Base-by-base conservation (phyloP, 192 early-diverging fungal genomes). In the Geranomyces variabilis region DNA sequence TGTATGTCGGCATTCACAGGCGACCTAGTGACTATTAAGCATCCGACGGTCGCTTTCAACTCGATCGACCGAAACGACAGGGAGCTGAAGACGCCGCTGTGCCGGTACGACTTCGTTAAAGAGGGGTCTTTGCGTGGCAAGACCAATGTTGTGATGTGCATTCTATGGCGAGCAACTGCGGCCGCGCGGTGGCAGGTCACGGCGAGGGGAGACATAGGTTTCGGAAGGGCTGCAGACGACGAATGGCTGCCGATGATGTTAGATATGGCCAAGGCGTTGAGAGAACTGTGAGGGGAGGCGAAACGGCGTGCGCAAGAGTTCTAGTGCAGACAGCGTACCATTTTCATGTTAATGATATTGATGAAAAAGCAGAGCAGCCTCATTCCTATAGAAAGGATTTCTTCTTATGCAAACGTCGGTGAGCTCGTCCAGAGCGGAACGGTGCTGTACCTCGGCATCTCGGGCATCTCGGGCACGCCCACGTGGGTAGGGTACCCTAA, bases 71-170 rank as follows among this genome's bases (percentile, higher is more conserved):
- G 41, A 12, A 28, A 36, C 8, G 33, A 62, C 13, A 7, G 22
- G 7, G 33, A 26, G 28, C 12, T 13, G 13, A 62, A 12, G 12
- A 36, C 63, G 60, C 67, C 69, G 61, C 51, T 78, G 9, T 78
- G 76, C 57, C 64, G 29, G 48, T 78, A 78, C 49, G 28, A 62
- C 28, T 78, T 78, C 51, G 60, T 64, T 43, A 6, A 22, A 12
- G 12, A 8, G 10, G 71, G 51, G 43, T 26, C 15, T 2, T 47
- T 68, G 29, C 67, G 76, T 15, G 28, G 12, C 0, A 73, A 74
- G 26, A 78, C 70, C 9, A 69, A 63, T 56, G 63, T 78, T 10
- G 66, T 78, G 9, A 74, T 78, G 76, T 78, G 76, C 36, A 63
- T 30, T 3, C 46, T 78, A 46, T 36, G 49, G 59, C 44, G 76